Base-by-base conservation (phyloP, 2,329 filamentous ascomycete genomes). In the Trichoderma cornu-damae region DNA sequence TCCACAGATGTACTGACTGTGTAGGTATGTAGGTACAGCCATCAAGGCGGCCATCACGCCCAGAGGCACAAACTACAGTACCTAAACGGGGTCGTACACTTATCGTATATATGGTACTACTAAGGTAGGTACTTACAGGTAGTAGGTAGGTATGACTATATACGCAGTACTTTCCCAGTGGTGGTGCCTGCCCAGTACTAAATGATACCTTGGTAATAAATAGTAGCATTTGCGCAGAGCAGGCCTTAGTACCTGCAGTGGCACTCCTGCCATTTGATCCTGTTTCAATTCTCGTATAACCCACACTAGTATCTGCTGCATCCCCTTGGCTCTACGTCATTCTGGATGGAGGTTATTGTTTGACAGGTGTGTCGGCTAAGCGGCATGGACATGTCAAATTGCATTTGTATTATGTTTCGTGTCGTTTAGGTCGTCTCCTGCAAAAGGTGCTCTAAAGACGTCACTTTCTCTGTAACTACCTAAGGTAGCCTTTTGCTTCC, bases 361-460 rank as follows among this genome's bases (percentile, higher is more conserved):
- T 42, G 53, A 49, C 53, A 49, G 34, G 11, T 38, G 5, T 35
- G 32, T 55, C 51, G 51, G 44, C 34, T 49, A 49, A 48, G 34
- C 30, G 35, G 44, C 44, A 24, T 30, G 18, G 34, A 53, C 20
- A 37, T 35, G 22, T 57, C 42, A 53, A 42, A 18, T 57, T 43
- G 46, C 42, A 49, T 52, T 58, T 58, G 50, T 58, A 58, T 58
- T 58, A 58, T 53, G 49, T 58, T 43, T 57, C n/a, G 38, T 58
- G 26, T 58, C 56, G 43, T 58, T 49, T 35, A 40, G 40, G 22
- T 57, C 55, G 42, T 58, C 42, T 54, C 26, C 50, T 34, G 22
- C 47, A 30, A 4, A n/a, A 49, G 46, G 46, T 51, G 20, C 54
- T 44, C 37, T n/a, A n/a, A 34, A 43, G 43, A 58, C 49, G 43